Evolutionary conservation across 108 stramenopile genomes (phyloP).

Genomic region (Schizochytrium sp.): DNA sequence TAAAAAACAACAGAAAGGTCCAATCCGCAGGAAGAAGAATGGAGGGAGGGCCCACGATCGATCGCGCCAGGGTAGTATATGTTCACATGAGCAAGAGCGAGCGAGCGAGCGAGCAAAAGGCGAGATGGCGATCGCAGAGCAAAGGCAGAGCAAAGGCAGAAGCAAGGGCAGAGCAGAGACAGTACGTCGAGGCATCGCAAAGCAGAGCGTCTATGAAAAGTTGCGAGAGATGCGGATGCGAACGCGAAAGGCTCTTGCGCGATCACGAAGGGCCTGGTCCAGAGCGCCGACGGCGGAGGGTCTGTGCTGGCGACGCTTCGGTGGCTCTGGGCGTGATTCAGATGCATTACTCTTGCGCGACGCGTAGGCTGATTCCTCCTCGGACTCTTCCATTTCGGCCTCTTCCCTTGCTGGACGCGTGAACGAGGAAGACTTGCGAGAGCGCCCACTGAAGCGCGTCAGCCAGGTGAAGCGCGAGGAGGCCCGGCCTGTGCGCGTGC

Average conservation of each 20-base stretch:
- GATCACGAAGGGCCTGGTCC: not conserved
- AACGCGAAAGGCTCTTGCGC: not conserved
- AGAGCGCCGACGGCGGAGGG: not conserved
- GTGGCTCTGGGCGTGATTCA: not conserved
- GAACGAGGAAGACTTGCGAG: not conserved
- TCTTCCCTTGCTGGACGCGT: not conserved
- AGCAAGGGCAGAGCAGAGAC: not conserved
- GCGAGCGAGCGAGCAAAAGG: too few species aligned
- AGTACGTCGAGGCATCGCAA: not conserved
- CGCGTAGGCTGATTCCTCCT: not conserved
- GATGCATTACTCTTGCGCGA: not conserved
- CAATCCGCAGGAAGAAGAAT: too few species aligned
- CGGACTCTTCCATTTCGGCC: not conserved
- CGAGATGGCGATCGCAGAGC: not conserved
- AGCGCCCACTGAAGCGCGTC: not conserved
- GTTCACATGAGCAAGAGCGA: too few species aligned
- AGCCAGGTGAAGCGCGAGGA: too few species aligned
- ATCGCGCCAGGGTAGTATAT: too few species aligned
- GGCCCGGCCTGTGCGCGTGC: too few species aligned
- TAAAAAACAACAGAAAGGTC: too few species aligned
- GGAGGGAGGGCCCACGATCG: too few species aligned
- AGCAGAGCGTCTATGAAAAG: not conserved
- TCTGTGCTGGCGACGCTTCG: not conserved
- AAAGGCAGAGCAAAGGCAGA: not conserved
- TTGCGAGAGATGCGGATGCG: not conserved